Evolutionary conservation across 163 green algal genomes (phyloP).

Genomic region (Chlamydomonas reinhardtii): DNA sequence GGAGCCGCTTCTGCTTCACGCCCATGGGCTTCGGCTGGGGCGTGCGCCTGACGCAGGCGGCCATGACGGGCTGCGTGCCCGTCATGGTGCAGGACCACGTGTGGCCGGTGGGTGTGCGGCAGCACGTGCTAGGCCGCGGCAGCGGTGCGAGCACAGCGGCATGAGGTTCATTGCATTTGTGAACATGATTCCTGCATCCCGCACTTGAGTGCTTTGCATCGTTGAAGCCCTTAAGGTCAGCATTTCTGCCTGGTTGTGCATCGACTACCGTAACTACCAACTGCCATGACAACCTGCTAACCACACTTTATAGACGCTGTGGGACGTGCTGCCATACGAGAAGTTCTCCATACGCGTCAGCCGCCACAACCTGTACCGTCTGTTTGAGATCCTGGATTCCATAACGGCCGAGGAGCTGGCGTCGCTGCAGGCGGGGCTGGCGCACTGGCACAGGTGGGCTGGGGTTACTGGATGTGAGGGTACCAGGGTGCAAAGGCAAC

Average conservation of each 20-base stretch:
- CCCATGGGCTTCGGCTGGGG: not conserved
- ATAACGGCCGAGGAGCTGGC: not conserved
- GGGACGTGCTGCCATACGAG: conserved; percentile 9
- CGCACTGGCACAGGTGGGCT: not conserved
- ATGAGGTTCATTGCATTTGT: too few relatives aligned
- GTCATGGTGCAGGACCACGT: conserved; percentile 1
- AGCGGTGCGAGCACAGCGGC: too few relatives aligned
- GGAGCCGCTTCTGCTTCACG: not conserved
- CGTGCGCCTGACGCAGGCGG: not conserved
- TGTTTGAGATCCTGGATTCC: not conserved
- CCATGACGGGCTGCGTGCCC: not conserved
- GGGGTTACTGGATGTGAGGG: too few relatives aligned
- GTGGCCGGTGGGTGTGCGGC: not conserved
- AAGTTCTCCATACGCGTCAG: not conserved
- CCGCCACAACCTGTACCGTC: not conserved
- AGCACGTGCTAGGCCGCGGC: too few relatives aligned
- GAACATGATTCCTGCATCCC: too few relatives aligned
- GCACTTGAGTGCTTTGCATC: too few relatives aligned
- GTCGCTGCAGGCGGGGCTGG: not conserved
- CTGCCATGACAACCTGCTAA: too few relatives aligned
- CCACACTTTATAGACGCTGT: not conserved
- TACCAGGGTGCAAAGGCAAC: too few relatives aligned
- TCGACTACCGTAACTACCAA: not conserved
- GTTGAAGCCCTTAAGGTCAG: too few relatives aligned
- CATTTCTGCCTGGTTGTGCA: too few relatives aligned